Evolutionary conservation across 2,329 filamentous ascomycete species (phyloP), one percentile per base, ranked within the genome.

Genomic region (Lachnellula subtilissima): DNA sequence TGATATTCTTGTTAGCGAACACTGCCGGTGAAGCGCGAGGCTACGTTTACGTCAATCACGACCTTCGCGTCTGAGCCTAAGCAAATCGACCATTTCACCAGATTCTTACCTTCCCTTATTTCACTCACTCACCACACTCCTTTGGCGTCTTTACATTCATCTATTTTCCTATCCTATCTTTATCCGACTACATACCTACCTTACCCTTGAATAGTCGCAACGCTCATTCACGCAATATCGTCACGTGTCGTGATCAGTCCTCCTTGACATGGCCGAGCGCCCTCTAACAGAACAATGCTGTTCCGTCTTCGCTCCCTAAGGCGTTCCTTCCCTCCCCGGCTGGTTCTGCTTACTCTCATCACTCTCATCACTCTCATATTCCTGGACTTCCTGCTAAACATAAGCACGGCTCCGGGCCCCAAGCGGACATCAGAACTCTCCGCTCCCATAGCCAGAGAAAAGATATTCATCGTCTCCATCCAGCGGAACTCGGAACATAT

Each of bases 401-500:
- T 46, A 3, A 49, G 45, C 6, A 43, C 48, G 11, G 25, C 39
- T 5, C 59, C 62, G 1, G 1, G 25, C 4, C 55, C 60, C 2
- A 51, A 42, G 14, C 55, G 59, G 6, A 42, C 39, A 12, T 43
- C 49, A 2, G 17, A 32, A 14, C 56, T 63, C 12, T 52, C 61
- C 0, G n/a, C 58, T 3, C 39, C 55, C 46, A 60, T 64, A 15
- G 45, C 53, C 28, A 42, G 59, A 15, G 46, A 64, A 32, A 61
- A 58, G 43, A 78, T 90, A 59, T 90, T 83, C 72, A 87, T 91
- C 58, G 82, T 85, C 4, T 82, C 81, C 58, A 82, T 86, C 67
- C 85, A 88, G 65, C 88, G 85, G 78, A 89, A 87, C 64, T 82
- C 82, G 60, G 86, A 80, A 57, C 67, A 69, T 1, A 73, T 88